phyloP scores from a whole-genome alignment of 345 rosid species.

The Hibiscus tridactylites region DNA sequence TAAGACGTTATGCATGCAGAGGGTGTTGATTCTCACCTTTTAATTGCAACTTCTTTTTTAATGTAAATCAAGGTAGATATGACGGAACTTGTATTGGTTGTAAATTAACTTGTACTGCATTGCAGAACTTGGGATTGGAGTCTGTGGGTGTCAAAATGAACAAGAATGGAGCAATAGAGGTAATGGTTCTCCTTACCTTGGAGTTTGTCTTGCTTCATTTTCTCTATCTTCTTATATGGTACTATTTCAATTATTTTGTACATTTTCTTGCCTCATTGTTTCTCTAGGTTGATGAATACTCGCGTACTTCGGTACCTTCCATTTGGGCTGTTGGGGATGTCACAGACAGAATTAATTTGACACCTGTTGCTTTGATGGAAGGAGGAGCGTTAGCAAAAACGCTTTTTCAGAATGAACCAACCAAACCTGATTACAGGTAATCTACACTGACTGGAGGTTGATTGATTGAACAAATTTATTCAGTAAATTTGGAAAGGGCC shows the following conservation, averaged over 20 bases:
- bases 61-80: background rate
- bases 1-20: background rate
- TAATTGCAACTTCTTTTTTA: background rate
- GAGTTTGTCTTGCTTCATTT: conserved; percentile 6
- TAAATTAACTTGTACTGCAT: conserved; percentile 17
- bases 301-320: conserved; percentile 73
- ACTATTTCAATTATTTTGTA: background rate
- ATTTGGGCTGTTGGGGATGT: conserved; percentile 99
- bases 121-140: conserved; percentile 92
- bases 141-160: conserved; percentile 59
- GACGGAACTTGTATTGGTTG: conserved; percentile 7
- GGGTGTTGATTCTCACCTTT: background rate
- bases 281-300: conserved; percentile 83
- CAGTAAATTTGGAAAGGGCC: background rate
- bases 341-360: conserved; percentile 85
- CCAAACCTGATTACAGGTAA: conserved; percentile 87
- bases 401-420: conserved; percentile 62
- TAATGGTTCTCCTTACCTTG: conserved; percentile 11
- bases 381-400: conserved; percentile 95
- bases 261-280: conserved; percentile 3
- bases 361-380: conserved; percentile 99
- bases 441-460: conserved; percentile 1
- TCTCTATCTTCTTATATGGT: background rate
- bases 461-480: background rate
- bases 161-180: conserved; percentile 91